phyloP scores from a whole-genome alignment of 2,329 filamentous ascomycete genomes.

The Botryosphaeria dothidea region DNA sequence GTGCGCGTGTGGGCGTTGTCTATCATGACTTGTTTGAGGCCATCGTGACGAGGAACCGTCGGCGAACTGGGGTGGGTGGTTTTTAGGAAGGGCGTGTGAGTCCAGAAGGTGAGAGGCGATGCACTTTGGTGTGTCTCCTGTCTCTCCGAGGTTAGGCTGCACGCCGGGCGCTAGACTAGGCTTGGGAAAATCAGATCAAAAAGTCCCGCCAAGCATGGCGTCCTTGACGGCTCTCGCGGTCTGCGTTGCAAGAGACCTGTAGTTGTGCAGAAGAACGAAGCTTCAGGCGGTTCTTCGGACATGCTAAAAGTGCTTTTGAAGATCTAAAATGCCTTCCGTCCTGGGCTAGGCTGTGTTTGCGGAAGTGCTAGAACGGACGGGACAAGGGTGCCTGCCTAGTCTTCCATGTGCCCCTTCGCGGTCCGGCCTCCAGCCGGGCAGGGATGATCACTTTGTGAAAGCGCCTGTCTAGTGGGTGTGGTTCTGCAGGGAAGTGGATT shows the following conservation, averaged over 20 bases:
- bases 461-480: not conserved
- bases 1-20: not conserved
- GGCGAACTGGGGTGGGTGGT: not conserved
- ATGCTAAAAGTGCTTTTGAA: not conserved
- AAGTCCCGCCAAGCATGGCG: not conserved
- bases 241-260: not conserved
- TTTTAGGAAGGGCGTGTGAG: no score
- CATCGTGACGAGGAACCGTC: not conserved
- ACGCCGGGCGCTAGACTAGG: conserved; percentile 5
- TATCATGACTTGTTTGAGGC: conserved; percentile 1
- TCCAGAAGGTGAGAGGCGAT: not conserved
- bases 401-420: not conserved
- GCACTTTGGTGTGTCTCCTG: not conserved
- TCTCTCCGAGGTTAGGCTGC: conserved; percentile 8
- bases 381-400: not conserved
- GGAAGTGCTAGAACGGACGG: not conserved
- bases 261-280: not conserved
- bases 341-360: not conserved
- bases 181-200: not conserved
- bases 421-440: not conserved
- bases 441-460: not conserved
- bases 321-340: not conserved
- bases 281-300: not conserved
- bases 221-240: not conserved
- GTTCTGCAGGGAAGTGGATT: not conserved